These are phyloP conservation scores for Tulasnella calospora DNA, from an alignment of 768 basidiomycete species.

Conservation along the genomic window DNA sequence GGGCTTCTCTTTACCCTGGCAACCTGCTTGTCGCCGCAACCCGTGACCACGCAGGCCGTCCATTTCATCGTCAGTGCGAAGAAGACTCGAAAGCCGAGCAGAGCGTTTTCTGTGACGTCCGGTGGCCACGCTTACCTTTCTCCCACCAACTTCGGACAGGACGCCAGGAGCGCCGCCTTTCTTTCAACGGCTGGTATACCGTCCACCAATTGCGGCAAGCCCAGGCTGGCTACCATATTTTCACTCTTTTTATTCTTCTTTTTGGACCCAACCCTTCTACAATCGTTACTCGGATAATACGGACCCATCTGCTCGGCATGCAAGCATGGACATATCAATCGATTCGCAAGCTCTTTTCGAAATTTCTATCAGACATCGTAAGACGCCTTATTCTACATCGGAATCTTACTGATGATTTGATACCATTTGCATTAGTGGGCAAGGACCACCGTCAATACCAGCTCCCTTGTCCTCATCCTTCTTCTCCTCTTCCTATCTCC, in stretches of 20 bases:
- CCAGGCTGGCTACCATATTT: not conserved
- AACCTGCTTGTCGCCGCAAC: not conserved
- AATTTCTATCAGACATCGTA: not conserved
- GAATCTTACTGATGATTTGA: not conserved
- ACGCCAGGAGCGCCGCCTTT: not conserved
- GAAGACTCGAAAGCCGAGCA: not conserved
- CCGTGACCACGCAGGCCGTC: not conserved
- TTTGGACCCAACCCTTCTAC: not conserved
- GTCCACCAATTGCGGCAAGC: not conserved
- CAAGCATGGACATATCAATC: not conserved
- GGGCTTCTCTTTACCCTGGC: not conserved
- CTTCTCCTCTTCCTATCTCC: not conserved
- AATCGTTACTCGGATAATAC: not conserved
- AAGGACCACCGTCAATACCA: not conserved
- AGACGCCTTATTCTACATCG: not conserved
- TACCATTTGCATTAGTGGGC: not conserved
- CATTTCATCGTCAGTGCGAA: not conserved
- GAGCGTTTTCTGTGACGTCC: not conserved
- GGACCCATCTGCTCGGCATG: not conserved
- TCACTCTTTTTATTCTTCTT: not conserved
- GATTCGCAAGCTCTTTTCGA: not conserved
- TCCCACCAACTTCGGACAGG: not conserved
- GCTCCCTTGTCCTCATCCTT: not conserved
- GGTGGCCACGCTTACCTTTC: not conserved
- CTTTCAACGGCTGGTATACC: not conserved